Conservation (phyloP, 2,329 filamentous ascomycete species). For the Ophiostoma pallidulum region DNA sequence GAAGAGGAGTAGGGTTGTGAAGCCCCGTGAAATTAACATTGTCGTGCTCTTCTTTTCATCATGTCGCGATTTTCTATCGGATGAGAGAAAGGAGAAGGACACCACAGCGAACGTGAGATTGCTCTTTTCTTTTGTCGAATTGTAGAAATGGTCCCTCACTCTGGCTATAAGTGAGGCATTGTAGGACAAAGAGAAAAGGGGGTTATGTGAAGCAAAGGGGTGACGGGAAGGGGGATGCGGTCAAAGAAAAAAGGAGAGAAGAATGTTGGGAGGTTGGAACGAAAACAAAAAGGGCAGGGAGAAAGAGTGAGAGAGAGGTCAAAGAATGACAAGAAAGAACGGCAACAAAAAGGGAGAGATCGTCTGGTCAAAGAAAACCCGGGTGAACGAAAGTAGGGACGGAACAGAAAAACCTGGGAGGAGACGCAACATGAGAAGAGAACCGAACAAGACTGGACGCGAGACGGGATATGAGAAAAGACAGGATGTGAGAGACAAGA, state of each 20-base stretch:
- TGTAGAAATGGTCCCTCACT: too few relatives aligned
- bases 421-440: neutral
- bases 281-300: too few relatives aligned
- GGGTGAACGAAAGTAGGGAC: neutral
- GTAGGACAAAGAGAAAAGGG: too few relatives aligned
- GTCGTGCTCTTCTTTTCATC: slow-evolving; percentile 16
- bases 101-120: too few relatives aligned
- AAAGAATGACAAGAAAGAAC: neutral
- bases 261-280: too few relatives aligned
- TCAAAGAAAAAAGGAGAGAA: neutral
- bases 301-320: neutral
- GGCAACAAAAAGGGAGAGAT: neutral
- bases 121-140: too few relatives aligned
- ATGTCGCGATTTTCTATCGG: slow-evolving; percentile 2
- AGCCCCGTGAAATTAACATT: slow-evolving; percentile 20
- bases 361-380: neutral
- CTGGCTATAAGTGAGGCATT: too few relatives aligned
- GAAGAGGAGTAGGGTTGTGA: too few relatives aligned
- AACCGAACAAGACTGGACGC: neutral
- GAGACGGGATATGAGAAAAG: neutral
- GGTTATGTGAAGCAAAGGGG: too few relatives aligned
- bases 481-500: neutral
- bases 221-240: too few relatives aligned
- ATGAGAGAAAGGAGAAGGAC: neutral
- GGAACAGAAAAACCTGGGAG: neutral